Percentiles rank a stretch among this genome's conserved stretches.
Conservation (phyloP, 2,329 filamentous ascomycete genomes). For the Penicillium sp. region DNA sequence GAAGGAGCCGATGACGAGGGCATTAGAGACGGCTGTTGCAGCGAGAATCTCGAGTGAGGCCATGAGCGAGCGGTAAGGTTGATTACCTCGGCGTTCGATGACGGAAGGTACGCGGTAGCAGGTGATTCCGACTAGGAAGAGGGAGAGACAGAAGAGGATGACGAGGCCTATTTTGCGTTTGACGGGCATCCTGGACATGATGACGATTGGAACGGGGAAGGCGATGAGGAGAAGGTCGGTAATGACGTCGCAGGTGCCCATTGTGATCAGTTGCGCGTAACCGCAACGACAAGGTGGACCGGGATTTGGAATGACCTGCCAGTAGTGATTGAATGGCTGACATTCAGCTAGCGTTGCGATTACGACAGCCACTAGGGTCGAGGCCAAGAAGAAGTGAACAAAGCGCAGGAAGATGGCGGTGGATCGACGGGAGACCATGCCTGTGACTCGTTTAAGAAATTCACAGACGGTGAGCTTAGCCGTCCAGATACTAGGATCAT, state of each 20-base stretch:
- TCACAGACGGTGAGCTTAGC: constrained; percentile 88
- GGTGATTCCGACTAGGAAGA: constrained; percentile 76
- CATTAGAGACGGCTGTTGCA: constrained; percentile 82
- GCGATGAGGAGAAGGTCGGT: constrained; percentile 85
- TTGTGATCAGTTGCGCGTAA: constrained; percentile 81
- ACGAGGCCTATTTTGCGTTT: constrained; percentile 79
- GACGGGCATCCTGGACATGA: constrained; percentile 71
- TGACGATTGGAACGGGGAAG: constrained; percentile 86
- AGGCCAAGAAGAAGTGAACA: constrained; percentile 71
- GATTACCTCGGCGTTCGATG: constrained; percentile 66
- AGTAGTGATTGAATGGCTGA: constrained; percentile 70
- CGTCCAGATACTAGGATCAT: constrained; percentile 72
- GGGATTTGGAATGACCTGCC: constrained; percentile 82
- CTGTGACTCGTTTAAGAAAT: constrained; percentile 83
- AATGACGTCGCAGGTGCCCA: constrained; percentile 83
- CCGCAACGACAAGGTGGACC: constrained; percentile 82
- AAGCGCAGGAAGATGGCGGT: constrained; percentile 69
- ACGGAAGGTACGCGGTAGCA: constrained; percentile 79
- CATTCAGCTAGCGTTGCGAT: constrained; percentile 84
- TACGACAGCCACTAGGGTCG: constrained; percentile 79
- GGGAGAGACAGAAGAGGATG: constrained; percentile 78
- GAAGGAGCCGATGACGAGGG: constrained; percentile 87
- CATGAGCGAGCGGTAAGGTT: constrained; percentile 84
- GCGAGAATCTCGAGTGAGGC: constrained; percentile 90
- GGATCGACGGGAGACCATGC: constrained; percentile 74